These are phyloP conservation scores for Nidula microcarpa DNA, from an alignment of 768 basidiomycete genomes.

Conservation along the genomic window DNA sequence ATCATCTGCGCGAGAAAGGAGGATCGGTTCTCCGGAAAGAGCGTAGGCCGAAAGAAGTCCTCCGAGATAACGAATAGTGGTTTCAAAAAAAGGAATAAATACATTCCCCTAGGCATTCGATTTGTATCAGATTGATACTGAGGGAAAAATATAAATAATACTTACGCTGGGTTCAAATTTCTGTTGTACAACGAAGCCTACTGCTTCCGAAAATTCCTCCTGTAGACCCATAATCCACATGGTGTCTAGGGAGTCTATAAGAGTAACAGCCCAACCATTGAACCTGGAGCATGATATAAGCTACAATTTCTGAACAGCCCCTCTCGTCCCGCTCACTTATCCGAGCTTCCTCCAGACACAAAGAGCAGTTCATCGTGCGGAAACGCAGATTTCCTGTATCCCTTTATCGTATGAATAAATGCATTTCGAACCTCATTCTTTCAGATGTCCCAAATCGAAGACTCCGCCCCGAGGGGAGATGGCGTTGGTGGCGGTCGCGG, in stretches of 20 bases:
- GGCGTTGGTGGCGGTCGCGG: slow-evolving; percentile 5
- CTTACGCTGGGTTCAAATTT: slow-evolving; percentile 34
- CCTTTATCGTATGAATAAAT: slow-evolving; percentile 54
- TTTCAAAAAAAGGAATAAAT: slow-evolving; percentile 64
- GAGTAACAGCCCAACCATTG: slow-evolving; percentile 54
- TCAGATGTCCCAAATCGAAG: slow-evolving; percentile 30
- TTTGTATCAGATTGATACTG: not conserved
- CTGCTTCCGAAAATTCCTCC: slow-evolving; percentile 59
- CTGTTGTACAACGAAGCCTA: slow-evolving; percentile 43
- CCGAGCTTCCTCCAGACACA: slow-evolving; percentile 33
- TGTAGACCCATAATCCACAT: slow-evolving; percentile 79
- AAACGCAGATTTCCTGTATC: slow-evolving; percentile 46
- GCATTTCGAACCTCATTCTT: slow-evolving; percentile 47
- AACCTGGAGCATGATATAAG: slow-evolving; percentile 17
- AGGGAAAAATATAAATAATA: slow-evolving; percentile 5
- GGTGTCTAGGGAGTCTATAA: slow-evolving; percentile 78
- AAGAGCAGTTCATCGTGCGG: slow-evolving; percentile 53
- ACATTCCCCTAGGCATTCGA: slow-evolving; percentile 12
- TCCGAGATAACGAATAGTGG: slow-evolving; percentile 73
- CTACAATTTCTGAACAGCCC: not conserved
- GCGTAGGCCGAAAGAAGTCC: slow-evolving; percentile 76
- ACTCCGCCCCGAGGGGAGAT: slow-evolving; percentile 2
- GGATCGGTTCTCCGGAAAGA: slow-evolving; percentile 57
- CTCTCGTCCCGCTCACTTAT: slow-evolving; percentile 41
- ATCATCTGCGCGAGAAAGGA: slow-evolving; percentile 64